Evolutionary conservation across 495 filamentous ascomycete genomes (phyloP), one percentile per base, ranked within the genome.

Genomic region (Lasiosphaeria miniovina): DNA sequence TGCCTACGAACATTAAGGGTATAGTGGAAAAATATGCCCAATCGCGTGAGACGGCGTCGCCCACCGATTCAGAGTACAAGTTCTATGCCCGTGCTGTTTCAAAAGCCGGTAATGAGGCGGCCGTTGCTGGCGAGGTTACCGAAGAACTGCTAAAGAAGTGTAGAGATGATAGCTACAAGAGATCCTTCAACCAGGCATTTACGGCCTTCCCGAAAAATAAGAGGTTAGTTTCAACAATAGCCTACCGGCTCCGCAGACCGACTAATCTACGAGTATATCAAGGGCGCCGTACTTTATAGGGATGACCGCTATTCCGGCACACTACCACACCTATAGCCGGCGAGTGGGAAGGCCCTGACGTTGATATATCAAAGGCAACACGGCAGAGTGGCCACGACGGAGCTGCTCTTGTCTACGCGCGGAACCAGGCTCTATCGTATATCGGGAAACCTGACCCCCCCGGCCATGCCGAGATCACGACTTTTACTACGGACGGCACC

Each of bases 141-240:
- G 34, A 50, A 48, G 9, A 51, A 12, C 38, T 67, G 45, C 54
- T 69, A 49, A 67, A 69, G 64, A 40, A 63, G 43, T 58, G 66
- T 36, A 40, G 48, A 8, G 52, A 52, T 11, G 33, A 58, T 9
- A 32, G 49, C 49, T 68, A 68, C 36, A 49, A 36, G 51, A 55
- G 49, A 24, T 35, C 33, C 10, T 58, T 60, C 56, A 68, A 68
- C 63, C 45, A 40, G 45, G 38, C 52, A 14, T 66, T 66, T 46
- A 67, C 66, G 24, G 58, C 36, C 56, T 64, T 66, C 32, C 63
- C 63, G 35, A 60, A 58, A 46, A 38, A n/a, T n/a, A n/a, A n/a
- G n/a, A 65, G 52, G 55, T 62, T 51, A 59, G 66, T 41, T 65
- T 69, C 45, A 69, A 69, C 52, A 58, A 69, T 51, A 55, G 68